These are phyloP conservation scores for Kwoniella sp. DNA, from an alignment of 768 basidiomycete genomes.

Conservation along the genomic window DNA sequence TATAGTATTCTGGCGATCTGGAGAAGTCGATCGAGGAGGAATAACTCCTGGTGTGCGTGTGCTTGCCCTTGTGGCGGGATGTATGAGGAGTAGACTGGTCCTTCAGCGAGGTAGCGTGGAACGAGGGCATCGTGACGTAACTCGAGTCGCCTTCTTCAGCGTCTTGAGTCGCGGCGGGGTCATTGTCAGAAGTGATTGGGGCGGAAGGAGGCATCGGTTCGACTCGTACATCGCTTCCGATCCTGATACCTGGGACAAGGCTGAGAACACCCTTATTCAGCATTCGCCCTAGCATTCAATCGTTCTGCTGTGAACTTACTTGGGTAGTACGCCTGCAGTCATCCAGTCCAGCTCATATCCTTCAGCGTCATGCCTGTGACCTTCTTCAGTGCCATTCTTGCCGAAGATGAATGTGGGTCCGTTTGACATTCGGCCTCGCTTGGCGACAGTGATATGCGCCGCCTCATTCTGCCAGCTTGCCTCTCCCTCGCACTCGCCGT, in stretches of 20 bases:
- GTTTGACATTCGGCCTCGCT: conserved; percentile 39
- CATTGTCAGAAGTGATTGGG: not conserved
- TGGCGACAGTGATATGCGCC: conserved; percentile 26
- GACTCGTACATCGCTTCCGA: conserved; percentile 29
- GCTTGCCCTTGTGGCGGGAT: not conserved
- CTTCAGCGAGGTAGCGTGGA: conserved; percentile 5
- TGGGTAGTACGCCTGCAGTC: conserved; percentile 38
- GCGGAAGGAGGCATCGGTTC: conserved; percentile 16
- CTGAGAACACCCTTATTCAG: not conserved
- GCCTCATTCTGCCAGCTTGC: conserved; percentile 2
- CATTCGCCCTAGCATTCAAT: not conserved
- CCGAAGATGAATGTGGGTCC: conserved; percentile 40
- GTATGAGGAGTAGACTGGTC: conserved; percentile 18
- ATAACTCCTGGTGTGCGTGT: conserved; percentile 20
- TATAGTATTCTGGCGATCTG: conserved; percentile 24
- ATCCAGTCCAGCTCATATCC: conserved; percentile 46
- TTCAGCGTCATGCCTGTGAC: not conserved
- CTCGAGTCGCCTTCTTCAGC: conserved; percentile 15
- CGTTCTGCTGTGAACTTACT: conserved; percentile 19
- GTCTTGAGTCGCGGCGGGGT: not conserved
- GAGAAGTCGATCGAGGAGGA: conserved; percentile 34
- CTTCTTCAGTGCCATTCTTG: not conserved
- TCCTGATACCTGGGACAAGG: conserved; percentile 34
- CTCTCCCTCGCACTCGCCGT: conserved; percentile 9
- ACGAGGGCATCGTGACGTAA: conserved; percentile 14